Percentiles rank a stretch among this genome's conserved stretches.
Conservation (phyloP, 2,329 filamentous ascomycete genomes). For the Zymoseptoria tritici region DNA sequence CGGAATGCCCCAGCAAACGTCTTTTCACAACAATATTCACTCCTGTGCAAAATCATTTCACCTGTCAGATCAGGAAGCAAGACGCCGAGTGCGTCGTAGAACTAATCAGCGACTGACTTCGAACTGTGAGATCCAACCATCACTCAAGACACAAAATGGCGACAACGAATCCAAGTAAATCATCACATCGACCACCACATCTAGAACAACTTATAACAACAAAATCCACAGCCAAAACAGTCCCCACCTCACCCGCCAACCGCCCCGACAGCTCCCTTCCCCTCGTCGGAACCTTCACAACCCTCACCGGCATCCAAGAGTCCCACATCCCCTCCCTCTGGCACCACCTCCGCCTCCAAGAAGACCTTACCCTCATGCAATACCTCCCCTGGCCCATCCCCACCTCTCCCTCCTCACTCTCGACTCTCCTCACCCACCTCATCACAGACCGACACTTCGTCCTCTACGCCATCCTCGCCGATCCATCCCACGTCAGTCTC, state of each 20-base stretch:
- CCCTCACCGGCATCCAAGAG: conserved; percentile 9
- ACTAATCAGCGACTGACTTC: too few species aligned
- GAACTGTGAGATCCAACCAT: too few species aligned
- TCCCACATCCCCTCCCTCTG: conserved; percentile 10
- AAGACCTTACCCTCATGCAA: conserved; percentile 30
- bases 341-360: conserved; percentile 6
- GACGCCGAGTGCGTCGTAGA: too few species aligned
- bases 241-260: conserved; percentile 1
- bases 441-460: conserved; percentile 15
- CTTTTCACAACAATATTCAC: too few species aligned
- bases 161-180: neutral
- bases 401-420: conserved; percentile 18
- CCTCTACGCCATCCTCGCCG: conserved; percentile 40
- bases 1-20: too few species aligned
- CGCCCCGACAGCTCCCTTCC: conserved; percentile 3
- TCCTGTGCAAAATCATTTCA: too few species aligned
- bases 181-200: neutral
- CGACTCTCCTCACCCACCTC: conserved; percentile 10
- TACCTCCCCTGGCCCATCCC: conserved; percentile 34
- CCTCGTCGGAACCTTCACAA: conserved; percentile 10
- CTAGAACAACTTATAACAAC: neutral
- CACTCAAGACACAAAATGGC: neutral
- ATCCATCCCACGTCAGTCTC: conserved; percentile 18
- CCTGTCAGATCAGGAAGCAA: too few species aligned
- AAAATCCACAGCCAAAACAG: neutral